These are phyloP conservation scores for Powellomyces hirtus DNA, from an alignment of 192 early-diverging fungal species.

Conservation along the genomic window DNA sequence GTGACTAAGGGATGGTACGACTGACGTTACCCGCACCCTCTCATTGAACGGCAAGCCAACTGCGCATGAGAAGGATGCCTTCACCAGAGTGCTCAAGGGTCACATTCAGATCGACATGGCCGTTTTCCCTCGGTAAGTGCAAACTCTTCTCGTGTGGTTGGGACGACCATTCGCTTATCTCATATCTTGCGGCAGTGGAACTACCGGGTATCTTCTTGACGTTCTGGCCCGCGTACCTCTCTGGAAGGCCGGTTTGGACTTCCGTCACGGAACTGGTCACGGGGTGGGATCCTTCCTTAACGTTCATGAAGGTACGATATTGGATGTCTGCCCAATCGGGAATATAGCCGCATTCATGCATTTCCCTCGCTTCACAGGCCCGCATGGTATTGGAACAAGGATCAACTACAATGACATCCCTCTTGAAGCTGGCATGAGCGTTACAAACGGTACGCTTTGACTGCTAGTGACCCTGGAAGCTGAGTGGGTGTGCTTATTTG, in stretches of 20 bases:
- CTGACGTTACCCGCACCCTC: conserved; percentile 93
- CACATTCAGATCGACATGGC: conserved; percentile 89
- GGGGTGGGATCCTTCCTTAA: conserved; percentile 95
- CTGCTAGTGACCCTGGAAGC: neutral
- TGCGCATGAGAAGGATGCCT: conserved; percentile 83
- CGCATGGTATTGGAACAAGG: conserved; percentile 88
- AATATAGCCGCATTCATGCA: no score
- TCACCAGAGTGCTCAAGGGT: conserved; percentile 97
- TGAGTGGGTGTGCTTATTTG: neutral
- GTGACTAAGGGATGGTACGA: conserved; percentile 97
- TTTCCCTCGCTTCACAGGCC: conserved; percentile 59
- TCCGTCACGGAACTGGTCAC: conserved; percentile 96
- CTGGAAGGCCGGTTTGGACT: conserved; percentile 93
- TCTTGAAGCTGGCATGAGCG: conserved; percentile 87
- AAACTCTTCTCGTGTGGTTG: neutral
- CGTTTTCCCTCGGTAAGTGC: conserved; percentile 83
- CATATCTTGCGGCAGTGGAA: no score
- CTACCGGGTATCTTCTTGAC: conserved; percentile 83
- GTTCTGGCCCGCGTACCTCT: conserved; percentile 79
- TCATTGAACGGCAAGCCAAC: conserved; percentile 82
- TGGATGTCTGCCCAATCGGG: no score
- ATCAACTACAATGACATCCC: conserved; percentile 70
- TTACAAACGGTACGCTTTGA: conserved; percentile 72
- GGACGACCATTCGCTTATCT: no score
- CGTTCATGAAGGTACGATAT: conserved; percentile 79